Base-by-base conservation (phyloP, 768 basidiomycete genomes). In the Boletus tylopilopsis region DNA sequence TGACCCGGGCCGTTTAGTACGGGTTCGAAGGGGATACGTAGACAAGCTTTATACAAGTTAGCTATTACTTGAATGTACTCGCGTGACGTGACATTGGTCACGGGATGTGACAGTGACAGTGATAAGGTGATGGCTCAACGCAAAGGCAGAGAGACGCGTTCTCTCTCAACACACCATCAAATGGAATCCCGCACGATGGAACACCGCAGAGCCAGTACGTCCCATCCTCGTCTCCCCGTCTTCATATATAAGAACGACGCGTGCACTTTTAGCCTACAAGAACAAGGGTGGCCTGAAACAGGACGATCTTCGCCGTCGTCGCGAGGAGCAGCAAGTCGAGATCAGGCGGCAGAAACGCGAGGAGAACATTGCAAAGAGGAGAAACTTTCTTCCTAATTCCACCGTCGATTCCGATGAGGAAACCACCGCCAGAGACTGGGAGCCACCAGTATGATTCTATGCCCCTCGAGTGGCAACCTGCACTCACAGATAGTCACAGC, bases 321-420 rank as follows among this genome's bases (percentile, higher is more conserved):
- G 96, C 51, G 96, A 98, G 70, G 94, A 99, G 68, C 92, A 95
- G 68, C 94, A 98, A 65, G 96, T 99, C 49, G 96, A 98, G 78
- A 97, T 99, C 77, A 81, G 96, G 67, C 82, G 93, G 66, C 92
- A 95, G 75, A 98, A 98, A 75, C 80, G 96, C 60, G 96, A 99
- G 69, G 96, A 99, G 71, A 94, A 94, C 69, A 94, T 98, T 54
- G 90, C 94, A 51, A 99, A 99, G 78, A 81, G 96, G 69, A 79
- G 96, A 55, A 97, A 97, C 71, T 90, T 95, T 66, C 78, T 93
- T 49, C 84, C 92, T 30, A 77, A 81, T 23, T 71, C 80, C 41
- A 74, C 77, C 49, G 76, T 71, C 52, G 95, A 97, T 66, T 96
- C 94, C 45, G 95, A 97, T 80, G 95, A 97, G 55, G 94, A 95